Base-by-base conservation (phyloP, 306 rosid genomes). In the Lithocarpus polystachyus region DNA sequence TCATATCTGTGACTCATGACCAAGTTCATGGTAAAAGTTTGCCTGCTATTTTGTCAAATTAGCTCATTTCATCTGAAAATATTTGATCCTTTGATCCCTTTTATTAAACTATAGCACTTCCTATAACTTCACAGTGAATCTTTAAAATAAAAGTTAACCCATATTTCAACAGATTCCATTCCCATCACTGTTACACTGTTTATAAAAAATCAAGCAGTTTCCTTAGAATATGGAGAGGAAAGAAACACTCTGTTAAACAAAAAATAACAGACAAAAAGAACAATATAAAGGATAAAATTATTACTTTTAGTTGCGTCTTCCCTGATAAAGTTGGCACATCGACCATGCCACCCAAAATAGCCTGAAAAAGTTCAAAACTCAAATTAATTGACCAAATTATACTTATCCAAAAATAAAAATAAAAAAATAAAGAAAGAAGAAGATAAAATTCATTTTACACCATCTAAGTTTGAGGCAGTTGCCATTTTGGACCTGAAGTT, bases 311-410 rank as follows among this genome's bases (percentile, higher is more conserved):
- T 88, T 85, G 86, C 35, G 29, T 80, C 86, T 84, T 91, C 88
- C 98, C 99, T 1, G 87, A 85, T 79, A 95, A 85, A 73, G 98
- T 93, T 64, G 97, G 99, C 59, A 95, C 97, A 77, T 91, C 96
- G 79, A 93, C 94, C 84, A 83, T 82, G 70, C 98, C 98, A 60
- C 99, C 99, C 82, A 95, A 92, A 85, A 95, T 90, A 83, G 98
- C 99, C 99, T 95, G 91, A n/a, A 87, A 75, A 78, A 33, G 29
- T 79, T 69, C 67, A 84, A 79, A 71, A 55, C 26, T 59, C 60
- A 54, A 64, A 33, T 60, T 45, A 56, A 76, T 59, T 71, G 71
- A 69, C 56, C 59, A 75, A 61, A 74, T 43, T 45, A 17, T 29
- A 19, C 1, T 64, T 14, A 48, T 48, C 53, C 5, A 1, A 11